phyloP scores from a whole-genome alignment of 2,329 filamentous ascomycete genomes.

The Elsinoe necatrix region DNA sequence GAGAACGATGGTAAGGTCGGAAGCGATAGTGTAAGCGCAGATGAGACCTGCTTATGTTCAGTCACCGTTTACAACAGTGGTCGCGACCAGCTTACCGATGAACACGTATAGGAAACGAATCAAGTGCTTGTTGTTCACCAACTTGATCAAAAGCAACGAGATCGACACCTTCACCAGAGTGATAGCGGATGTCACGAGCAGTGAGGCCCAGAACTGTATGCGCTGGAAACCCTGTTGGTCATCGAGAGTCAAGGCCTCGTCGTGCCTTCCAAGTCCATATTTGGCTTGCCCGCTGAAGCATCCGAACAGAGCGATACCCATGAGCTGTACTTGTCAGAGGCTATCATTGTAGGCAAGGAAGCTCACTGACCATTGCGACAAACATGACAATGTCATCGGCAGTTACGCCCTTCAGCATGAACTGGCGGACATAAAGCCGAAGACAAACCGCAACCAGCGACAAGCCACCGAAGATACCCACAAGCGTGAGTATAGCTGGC shows the following conservation, averaged over 20 bases:
- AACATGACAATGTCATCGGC: constrained; percentile 43
- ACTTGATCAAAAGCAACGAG: constrained; percentile 38
- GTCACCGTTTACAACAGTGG: background rate
- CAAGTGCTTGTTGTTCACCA: constrained; percentile 34
- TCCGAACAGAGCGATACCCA: constrained; percentile 27
- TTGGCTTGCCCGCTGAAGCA: constrained; percentile 39
- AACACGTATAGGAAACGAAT: constrained; percentile 35
- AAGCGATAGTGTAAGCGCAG: constrained; percentile 35
- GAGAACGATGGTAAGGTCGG: constrained; percentile 40
- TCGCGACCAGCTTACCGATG: constrained; percentile 32
- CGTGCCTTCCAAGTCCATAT: constrained; percentile 42
- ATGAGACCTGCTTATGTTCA: constrained; percentile 33
- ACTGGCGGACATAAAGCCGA: constrained; percentile 32
- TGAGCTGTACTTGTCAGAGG: constrained; percentile 4
- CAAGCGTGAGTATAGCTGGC: constrained; percentile 16
- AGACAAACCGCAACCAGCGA: constrained; percentile 14
- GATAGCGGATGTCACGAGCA: constrained; percentile 40
- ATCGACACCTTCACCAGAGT: constrained; percentile 42
- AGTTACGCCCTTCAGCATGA: constrained; percentile 41
- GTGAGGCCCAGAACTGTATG: constrained; percentile 39
- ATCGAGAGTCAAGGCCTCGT: constrained; percentile 20
- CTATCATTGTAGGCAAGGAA: background rate
- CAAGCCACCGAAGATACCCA: constrained; percentile 17
- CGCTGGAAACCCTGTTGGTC: constrained; percentile 34
- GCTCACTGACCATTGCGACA: constrained; percentile 30